These are phyloP conservation scores for Phanerodontia chrysosporium DNA, from an alignment of 768 basidiomycete genomes.

Conservation along the genomic window DNA sequence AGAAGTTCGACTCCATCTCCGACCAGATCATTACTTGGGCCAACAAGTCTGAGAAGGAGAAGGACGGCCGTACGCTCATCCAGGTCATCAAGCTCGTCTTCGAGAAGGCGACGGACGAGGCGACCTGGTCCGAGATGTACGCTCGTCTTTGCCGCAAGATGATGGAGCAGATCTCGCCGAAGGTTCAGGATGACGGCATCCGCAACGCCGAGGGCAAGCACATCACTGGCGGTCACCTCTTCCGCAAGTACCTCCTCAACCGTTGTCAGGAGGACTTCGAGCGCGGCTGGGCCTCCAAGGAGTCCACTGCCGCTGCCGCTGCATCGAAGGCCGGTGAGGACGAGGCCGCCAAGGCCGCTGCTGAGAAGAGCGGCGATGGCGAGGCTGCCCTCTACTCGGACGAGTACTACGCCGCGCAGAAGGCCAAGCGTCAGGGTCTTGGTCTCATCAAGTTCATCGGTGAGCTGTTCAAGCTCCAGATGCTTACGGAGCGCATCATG, in stretches of 20 bases:
- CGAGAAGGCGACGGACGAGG: constrained; percentile 96
- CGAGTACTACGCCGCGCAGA: constrained; percentile 90
- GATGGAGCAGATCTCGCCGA: constrained; percentile 87
- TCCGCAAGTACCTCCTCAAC: constrained; percentile 95
- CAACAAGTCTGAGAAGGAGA: constrained; percentile 88
- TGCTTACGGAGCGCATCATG: constrained; percentile 98
- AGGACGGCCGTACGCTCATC: constrained; percentile 88
- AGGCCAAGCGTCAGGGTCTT: constrained; percentile 95
- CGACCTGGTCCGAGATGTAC: constrained; percentile 96
- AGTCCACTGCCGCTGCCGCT: constrained; percentile 82
- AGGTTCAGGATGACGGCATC: constrained; percentile 87
- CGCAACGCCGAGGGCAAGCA: constrained; percentile 77
- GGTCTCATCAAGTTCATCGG: constrained; percentile 98
- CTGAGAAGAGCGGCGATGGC: constrained; percentile 52
- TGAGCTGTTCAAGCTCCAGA: constrained; percentile 97
- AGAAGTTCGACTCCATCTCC: constrained; percentile 93
- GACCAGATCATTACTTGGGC: constrained; percentile 94
- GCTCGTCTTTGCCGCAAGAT: constrained; percentile 92
- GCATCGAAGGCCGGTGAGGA: constrained; percentile 84
- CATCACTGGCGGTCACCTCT: constrained; percentile 89
- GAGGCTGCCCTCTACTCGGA: constrained; percentile 86
- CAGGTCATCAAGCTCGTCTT: constrained; percentile 95
- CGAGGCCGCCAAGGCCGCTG: constrained; percentile 67
- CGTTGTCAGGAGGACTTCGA: constrained; percentile 94
- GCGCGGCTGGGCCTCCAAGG: constrained; percentile 88